Evolutionary conservation across 78 protist species (phyloP).

Genomic region (Protostelium mycophagum): DNA sequence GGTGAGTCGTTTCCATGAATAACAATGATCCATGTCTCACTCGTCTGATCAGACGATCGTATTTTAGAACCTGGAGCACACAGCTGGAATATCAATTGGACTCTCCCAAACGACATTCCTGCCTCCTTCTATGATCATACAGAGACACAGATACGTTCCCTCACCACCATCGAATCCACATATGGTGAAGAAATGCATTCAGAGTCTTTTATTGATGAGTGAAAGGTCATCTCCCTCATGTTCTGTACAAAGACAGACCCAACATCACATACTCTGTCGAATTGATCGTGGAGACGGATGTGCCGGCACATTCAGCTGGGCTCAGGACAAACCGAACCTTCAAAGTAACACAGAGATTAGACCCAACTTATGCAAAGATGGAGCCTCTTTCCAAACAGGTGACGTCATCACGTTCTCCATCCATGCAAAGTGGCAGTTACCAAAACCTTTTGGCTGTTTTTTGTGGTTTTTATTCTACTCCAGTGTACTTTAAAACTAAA

Average conservation of each 20-base stretch:
- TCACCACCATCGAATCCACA: background rate
- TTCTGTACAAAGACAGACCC: background rate
- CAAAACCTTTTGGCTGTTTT: no score
- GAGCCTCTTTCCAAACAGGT: background rate
- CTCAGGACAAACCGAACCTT: background rate
- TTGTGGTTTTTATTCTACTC: no score
- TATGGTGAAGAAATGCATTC: background rate
- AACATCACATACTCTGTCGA: background rate
- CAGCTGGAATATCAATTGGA: background rate
- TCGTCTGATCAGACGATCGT: background rate
- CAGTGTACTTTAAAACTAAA: no score
- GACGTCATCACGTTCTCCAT: no score
- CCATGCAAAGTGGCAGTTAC: no score
- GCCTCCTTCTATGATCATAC: background rate
- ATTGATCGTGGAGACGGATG: background rate
- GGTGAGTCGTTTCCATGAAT: background rate
- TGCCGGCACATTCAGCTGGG: background rate
- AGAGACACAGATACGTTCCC: background rate
- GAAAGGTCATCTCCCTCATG: background rate
- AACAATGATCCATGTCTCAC: background rate
- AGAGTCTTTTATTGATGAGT: background rate
- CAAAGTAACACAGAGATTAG: background rate
- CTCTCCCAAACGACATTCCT: background rate
- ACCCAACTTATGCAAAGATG: background rate
- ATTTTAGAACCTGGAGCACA: background rate